These are phyloP conservation scores for Chimonanthus salicifolius DNA, from an alignment of 164 flowering plant species.

Conservation along the genomic window DNA sequence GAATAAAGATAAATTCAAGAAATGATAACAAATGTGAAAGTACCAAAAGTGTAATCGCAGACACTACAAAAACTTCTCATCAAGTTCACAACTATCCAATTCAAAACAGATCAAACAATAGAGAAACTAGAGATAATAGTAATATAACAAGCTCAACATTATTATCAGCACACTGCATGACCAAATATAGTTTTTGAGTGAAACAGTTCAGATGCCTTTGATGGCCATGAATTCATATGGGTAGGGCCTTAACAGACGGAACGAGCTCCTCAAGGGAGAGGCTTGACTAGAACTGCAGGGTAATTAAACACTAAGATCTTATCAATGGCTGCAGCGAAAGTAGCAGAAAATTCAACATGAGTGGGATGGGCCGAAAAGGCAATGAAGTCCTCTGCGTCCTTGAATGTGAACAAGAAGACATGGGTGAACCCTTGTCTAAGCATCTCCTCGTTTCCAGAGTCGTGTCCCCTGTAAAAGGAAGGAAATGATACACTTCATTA, in stretches of 20 bases:
- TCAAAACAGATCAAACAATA: no score
- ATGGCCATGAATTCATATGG: background rate
- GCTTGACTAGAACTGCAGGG: slow-evolving; percentile 44
- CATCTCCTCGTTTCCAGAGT: slow-evolving; percentile 53
- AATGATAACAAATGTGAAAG: no score
- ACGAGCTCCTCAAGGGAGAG: slow-evolving; percentile 5
- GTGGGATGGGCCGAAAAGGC: slow-evolving; percentile 45
- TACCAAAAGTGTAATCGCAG: no score
- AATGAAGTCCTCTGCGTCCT: slow-evolving; percentile 50
- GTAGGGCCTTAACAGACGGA: background rate
- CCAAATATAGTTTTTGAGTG: background rate
- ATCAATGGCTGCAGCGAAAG: slow-evolving; percentile 55
- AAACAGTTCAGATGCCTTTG: background rate
- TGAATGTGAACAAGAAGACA: slow-evolving; percentile 58
- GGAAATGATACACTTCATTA: background rate
- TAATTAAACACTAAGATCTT: slow-evolving; percentile 71
- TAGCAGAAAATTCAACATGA: slow-evolving; percentile 56
- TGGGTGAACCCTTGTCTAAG: slow-evolving; percentile 78
- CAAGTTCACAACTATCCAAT: no score
- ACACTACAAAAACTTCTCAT: no score
- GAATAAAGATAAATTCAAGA: no score
- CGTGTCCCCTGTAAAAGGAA: slow-evolving; percentile 56
- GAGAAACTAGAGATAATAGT: no score
- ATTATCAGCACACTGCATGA: background rate
- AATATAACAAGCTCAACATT: background rate